Evolutionary conservation across 2,329 filamentous ascomycete species (phyloP).

Genomic region (Fusarium lyarnte): DNA sequence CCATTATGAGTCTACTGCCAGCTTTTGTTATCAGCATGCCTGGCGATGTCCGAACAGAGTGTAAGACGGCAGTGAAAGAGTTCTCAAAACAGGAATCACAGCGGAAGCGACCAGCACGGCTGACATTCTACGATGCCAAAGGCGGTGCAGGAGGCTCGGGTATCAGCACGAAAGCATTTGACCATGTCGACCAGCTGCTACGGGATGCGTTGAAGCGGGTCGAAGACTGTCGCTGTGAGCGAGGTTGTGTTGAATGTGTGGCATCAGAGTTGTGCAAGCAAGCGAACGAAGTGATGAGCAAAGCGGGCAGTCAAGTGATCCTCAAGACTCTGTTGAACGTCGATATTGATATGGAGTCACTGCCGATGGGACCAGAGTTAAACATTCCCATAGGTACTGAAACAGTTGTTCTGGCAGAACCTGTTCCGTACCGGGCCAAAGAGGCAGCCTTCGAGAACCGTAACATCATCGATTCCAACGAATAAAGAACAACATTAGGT

Average conservation of each 20-base stretch:
- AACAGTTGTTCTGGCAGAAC: conserved; percentile 79
- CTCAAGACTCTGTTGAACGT: conserved; percentile 78
- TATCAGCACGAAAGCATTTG: conserved; percentile 92
- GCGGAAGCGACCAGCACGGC: conserved; percentile 83
- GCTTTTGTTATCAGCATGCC: conserved; percentile 91
- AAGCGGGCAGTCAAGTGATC: conserved; percentile 85
- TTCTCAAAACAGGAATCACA: conserved; percentile 75
- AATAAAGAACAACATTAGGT: background rate
- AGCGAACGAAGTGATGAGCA: conserved; percentile 92
- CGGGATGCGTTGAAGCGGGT: conserved; percentile 80
- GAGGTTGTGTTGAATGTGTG: conserved; percentile 91
- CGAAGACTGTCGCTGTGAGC: conserved; percentile 76
- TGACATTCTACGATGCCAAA: conserved; percentile 96
- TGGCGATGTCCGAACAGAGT: conserved; percentile 93
- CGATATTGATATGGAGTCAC: conserved; percentile 81
- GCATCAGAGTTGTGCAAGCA: conserved; percentile 86
- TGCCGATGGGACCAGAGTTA: conserved; percentile 86
- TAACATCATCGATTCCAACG: background rate
- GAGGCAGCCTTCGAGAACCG: conserved; percentile 11
- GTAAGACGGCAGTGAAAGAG: conserved; percentile 89
- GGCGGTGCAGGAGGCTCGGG: conserved; percentile 85
- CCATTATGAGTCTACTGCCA: conserved; percentile 84
- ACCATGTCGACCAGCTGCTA: conserved; percentile 85
- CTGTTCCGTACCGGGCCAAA: conserved; percentile 62
- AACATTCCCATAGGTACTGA: conserved; percentile 77